Evolutionary conservation across 345 rosid genomes (phyloP).

Genomic region (Melaleuca quinquenervia): DNA sequence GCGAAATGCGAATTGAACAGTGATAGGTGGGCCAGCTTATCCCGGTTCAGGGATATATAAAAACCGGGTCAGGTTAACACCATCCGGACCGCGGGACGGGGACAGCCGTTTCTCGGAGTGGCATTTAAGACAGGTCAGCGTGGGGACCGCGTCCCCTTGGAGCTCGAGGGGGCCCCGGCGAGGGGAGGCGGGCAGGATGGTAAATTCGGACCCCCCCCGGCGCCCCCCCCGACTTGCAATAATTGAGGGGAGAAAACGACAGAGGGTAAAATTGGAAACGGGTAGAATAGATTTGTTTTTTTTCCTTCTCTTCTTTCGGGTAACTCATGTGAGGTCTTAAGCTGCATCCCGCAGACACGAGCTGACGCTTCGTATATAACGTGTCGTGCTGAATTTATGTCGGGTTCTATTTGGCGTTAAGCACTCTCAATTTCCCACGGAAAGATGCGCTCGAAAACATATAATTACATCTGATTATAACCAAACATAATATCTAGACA

Average conservation of each 20-base stretch:
- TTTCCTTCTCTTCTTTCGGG: accelerated
- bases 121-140: neutral
- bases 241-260: neutral
- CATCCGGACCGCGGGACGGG: neutral
- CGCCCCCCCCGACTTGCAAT: neutral
- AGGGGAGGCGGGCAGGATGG: neutral
- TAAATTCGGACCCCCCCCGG: neutral
- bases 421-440: neutral
- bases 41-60: neutral
- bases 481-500: neutral
- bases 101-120: neutral
- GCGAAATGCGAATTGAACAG: neutral
- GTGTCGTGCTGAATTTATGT: neutral
- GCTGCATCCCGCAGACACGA: accelerated
- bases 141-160: neutral
- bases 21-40: neutral
- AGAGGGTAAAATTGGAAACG: neutral
- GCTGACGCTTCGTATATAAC: no score
- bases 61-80: neutral
- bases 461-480: neutral
- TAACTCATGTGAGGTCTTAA: neutral
- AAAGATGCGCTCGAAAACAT: accelerated
- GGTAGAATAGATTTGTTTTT: no score
- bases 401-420: no score
- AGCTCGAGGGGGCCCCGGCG: neutral